Evolutionary conservation across 1,284 basidiomycete genomes (phyloP).

Genomic region (Ustilago vetiveriae): DNA sequence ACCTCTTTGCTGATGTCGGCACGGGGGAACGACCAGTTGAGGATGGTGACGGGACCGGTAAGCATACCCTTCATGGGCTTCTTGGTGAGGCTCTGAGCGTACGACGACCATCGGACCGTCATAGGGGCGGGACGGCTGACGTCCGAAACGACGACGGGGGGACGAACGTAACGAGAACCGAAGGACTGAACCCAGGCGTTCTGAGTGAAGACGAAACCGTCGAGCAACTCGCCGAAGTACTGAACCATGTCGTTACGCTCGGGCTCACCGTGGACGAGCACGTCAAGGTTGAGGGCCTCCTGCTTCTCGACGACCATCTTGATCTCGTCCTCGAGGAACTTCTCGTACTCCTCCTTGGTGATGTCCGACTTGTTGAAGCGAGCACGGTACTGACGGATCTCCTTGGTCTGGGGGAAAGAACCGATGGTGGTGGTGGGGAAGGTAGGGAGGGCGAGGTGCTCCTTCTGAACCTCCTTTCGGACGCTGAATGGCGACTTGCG

Average conservation of each 20-base stretch:
- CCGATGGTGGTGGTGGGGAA: slow-evolving; percentile 99
- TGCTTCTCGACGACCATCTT: slow-evolving; percentile 94
- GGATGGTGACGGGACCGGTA: slow-evolving; percentile 80
- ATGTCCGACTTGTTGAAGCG: slow-evolving; percentile 87
- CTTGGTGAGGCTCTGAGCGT: slow-evolving; percentile 92
- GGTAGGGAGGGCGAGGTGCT: slow-evolving; percentile 88
- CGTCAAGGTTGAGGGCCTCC: slow-evolving; percentile 93
- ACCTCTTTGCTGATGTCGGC: slow-evolving; percentile 95
- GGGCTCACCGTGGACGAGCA: slow-evolving; percentile 98
- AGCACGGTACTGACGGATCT: slow-evolving; percentile 74
- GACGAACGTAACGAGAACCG: slow-evolving; percentile 87
- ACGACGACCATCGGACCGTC: slow-evolving; percentile 96
- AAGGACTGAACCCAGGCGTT: slow-evolving; percentile 99
- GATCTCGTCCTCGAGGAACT: slow-evolving; percentile 99
- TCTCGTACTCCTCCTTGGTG: slow-evolving; percentile 87
- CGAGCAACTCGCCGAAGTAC: slow-evolving; percentile 98
- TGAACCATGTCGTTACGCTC: slow-evolving; percentile 99
- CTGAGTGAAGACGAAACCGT: slow-evolving; percentile 97
- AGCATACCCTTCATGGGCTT: slow-evolving; percentile 99
- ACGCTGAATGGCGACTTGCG: slow-evolving; percentile 89
- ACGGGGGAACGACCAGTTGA: slow-evolving; percentile 99
- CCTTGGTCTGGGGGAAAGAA: slow-evolving; percentile 96
- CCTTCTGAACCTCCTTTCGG: slow-evolving; percentile 88
- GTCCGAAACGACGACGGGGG: slow-evolving; percentile 98
- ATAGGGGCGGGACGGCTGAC: slow-evolving; percentile 92